Evolutionary conservation across 2,329 filamentous ascomycete genomes (phyloP).

Genomic region (Xylaria digitata): DNA sequence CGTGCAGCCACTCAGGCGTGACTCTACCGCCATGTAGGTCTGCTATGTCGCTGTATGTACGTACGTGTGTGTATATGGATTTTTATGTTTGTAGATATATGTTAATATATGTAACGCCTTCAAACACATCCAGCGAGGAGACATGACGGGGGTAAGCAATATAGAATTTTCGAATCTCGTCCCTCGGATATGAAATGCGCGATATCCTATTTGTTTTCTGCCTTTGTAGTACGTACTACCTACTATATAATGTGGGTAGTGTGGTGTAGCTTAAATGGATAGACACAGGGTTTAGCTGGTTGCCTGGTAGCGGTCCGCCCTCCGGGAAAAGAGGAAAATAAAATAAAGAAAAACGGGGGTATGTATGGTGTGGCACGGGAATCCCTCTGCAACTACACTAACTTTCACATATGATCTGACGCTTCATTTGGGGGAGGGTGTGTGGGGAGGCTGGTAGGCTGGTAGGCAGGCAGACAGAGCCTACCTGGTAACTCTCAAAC

Average conservation of each 20-base stretch:
- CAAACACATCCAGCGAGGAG: too few relatives aligned
- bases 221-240: background rate
- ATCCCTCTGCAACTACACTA: constrained; percentile 16
- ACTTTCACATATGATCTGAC: constrained; percentile 22
- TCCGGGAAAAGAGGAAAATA: background rate
- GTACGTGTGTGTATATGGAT: too few relatives aligned
- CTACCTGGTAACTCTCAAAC: background rate
- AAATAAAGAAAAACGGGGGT: background rate
- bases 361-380: constrained; percentile 17
- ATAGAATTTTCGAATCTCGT: background rate
- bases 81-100: too few relatives aligned
- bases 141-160: too few relatives aligned
- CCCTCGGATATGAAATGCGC: background rate
- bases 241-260: too few relatives aligned
- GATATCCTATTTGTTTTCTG: background rate
- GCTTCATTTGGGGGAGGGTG: background rate
- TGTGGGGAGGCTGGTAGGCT: background rate
- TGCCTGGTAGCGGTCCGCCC: background rate
- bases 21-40: background rate
- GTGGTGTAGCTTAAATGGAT: background rate
- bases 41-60: too few relatives aligned
- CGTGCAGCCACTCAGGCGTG: constrained; percentile 3
- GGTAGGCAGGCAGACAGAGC: too few relatives aligned
- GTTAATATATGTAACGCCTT: too few relatives aligned
- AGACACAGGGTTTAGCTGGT: constrained; percentile 2